Conservation (phyloP, 2,329 filamentous ascomycete genomes). For the Trichophyton equinum region DNA sequence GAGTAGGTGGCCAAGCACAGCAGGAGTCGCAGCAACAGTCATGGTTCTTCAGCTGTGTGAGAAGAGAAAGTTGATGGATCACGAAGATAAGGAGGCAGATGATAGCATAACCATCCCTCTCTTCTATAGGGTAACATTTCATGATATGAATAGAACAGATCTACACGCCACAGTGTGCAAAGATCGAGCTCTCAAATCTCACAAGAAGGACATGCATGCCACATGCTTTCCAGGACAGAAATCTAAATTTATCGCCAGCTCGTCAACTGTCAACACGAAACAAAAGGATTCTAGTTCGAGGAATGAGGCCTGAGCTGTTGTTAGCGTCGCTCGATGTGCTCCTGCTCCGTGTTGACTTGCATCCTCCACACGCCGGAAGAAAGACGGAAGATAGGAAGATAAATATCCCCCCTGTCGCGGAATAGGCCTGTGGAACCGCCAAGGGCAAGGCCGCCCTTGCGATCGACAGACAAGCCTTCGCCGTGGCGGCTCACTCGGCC, state of each 20-base stretch:
- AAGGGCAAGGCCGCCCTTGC: neutral
- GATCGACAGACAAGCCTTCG: conserved; percentile 1
- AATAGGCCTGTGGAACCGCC: neutral
- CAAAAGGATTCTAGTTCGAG: neutral
- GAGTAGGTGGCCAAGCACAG: conserved; percentile 19
- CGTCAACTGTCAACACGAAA: neutral
- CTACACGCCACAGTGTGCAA: neutral
- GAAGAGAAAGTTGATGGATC: neutral
- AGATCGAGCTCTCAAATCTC: neutral
- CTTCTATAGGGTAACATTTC: neutral
- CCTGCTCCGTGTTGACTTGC: neutral
- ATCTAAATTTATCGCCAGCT: neutral
- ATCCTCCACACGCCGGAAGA: neutral
- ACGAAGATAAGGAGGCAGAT: neutral
- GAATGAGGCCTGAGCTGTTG: neutral
- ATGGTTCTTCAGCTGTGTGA: neutral
- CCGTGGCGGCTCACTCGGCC: neutral
- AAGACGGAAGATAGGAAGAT: neutral
- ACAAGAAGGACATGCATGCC: neutral
- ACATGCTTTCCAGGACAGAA: neutral
- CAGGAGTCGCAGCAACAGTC: neutral
- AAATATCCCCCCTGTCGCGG: neutral
- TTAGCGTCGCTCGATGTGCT: too few species aligned
- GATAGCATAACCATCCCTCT: neutral
- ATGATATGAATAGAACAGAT: neutral